Base-by-base conservation (phyloP, 306 rosid species). In the Cyclanthera cordifolia region DNA sequence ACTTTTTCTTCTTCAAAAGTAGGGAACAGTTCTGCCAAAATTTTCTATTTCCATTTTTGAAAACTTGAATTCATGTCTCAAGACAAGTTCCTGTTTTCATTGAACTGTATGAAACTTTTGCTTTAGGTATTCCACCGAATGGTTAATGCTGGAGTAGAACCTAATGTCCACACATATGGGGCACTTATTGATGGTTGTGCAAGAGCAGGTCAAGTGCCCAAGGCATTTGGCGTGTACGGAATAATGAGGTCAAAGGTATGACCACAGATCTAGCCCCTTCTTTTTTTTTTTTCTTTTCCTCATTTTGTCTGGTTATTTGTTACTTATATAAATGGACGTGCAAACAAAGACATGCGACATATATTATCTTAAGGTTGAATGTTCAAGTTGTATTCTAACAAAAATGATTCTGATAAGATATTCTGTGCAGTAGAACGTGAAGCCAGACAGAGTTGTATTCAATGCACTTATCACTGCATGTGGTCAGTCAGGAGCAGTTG, bases 401-500 rank as follows among this genome's bases (percentile, higher is more conserved):
- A 24, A 20, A 69, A 73, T 58, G 79, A 73, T 74, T 77, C 87
- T 86, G 85, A 85, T 87, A 75, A 83, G 75, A 82, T 81, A 82
- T 77, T 83, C 41, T 78, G 85, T 87, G 96, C 98, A 89, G 96
- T 93, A 93, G 98, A 93, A 89, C n/a, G 96, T 93, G 94, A 87
- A 93, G 95, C 94, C 98, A 83, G 98, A 93, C 76, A 92, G 98
- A 60, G 96, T 90, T 84, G 91, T 93, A 83, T 93, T 87, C 96
- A 93, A 93, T 86, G 96, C 98, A 32, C 96, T 93, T 76, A 93
- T 93, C 66, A 83, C 95, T 73, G 98, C 98, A 54, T 93, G 98
- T 78, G 96, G 94, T 53, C 85, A 90, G 73, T 83, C 98, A 69
- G 96, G 98, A 81, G 94, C 98, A 46, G 93, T 89, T 76, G 88